Evolutionary conservation across 2,329 filamentous ascomycete genomes (phyloP), one percentile per base, ranked within the genome.

Genomic region (Alternaria incomplexa): DNA sequence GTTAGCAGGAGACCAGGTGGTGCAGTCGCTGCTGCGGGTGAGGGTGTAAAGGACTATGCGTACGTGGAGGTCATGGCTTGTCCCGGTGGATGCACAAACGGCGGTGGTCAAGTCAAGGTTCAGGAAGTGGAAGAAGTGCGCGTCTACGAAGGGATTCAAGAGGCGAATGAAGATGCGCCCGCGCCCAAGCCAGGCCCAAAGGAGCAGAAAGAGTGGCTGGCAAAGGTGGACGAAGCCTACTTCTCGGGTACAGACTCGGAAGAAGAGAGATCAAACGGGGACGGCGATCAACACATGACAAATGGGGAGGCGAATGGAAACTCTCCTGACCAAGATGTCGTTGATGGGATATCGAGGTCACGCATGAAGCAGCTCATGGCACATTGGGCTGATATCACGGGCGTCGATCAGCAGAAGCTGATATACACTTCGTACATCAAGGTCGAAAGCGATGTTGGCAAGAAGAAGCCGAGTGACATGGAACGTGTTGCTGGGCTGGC

Each of bases 1-100:
- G 73, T 71, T 4, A 74, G 72, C 32, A 66, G 92, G 60, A 90
- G 97, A 83, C 93, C 93, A 1, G 93, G 93, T 1, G 92, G 56
- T 3, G 69, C 89, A 3, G 90, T 85, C 65, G 85, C 86, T 0
- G 84, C 87, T 48, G 87, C 85, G 2, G 86, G 84, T 56, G 86
- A 88, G 84, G 26, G 85, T 81, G 69, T 86, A 83, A 46, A 85
- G 86, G 93, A 97, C 36, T 94, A 94, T 78, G 87, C 91, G n/a
- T 98, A 97, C 80, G 92, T 98, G 26, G 96, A 99, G 81, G 96
- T 99, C 62, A 99, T 99, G 96, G 96, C 96, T 13, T 99, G 96
- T 79, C 96, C 96, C 0, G 96, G 96, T n/a, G 96, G 96, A 4
- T 99, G 96, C 82, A 99, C 96, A 58, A 99, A 99, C 73, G 96